Conservation (phyloP, 140 eudicot genomes). For the Ambrosia hybrid region DNA sequence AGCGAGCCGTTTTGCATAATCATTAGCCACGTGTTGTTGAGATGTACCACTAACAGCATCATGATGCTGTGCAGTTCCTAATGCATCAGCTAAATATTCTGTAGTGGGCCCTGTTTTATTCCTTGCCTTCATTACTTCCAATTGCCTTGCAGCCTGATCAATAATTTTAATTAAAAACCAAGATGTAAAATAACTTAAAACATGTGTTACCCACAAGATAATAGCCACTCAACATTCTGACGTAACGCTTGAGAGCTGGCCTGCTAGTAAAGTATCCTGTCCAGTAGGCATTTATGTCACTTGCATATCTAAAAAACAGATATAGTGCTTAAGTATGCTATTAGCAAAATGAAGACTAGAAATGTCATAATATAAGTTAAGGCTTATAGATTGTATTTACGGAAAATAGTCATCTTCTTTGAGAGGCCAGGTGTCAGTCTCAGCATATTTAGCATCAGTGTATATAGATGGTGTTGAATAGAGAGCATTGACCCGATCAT, state of each 20-base stretch:
- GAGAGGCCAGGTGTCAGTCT: constrained; percentile 78
- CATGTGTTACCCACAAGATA: constrained; percentile 53
- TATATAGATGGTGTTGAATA: constrained; percentile 87
- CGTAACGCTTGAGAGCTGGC: constrained; percentile 75
- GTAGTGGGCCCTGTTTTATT: no score
- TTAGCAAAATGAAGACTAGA: no score
- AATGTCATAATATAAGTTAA: no score
- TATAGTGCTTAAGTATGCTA: no score
- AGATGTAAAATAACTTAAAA: not conserved
- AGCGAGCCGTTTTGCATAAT: constrained; percentile 81
- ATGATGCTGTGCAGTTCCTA: no score
- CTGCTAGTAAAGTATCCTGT: constrained; percentile 96
- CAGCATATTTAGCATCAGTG: constrained; percentile 78
- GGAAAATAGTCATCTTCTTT: constrained; percentile 85
- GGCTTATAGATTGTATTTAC: constrained; percentile 41
- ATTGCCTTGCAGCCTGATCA: constrained; percentile 87
- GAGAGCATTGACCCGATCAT: constrained; percentile 90
- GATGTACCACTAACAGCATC: no score
- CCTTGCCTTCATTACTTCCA: constrained; percentile 46
- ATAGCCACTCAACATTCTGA: constrained; percentile 80
- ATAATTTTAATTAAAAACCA: not conserved
- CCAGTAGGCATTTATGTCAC: constrained; percentile 63
- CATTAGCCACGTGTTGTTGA: constrained; percentile 41
- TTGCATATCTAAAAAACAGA: no score
- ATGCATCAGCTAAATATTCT: no score